These are phyloP conservation scores for Salix udensis DNA, from an alignment of 345 rosid species.

Conservation along the genomic window DNA sequence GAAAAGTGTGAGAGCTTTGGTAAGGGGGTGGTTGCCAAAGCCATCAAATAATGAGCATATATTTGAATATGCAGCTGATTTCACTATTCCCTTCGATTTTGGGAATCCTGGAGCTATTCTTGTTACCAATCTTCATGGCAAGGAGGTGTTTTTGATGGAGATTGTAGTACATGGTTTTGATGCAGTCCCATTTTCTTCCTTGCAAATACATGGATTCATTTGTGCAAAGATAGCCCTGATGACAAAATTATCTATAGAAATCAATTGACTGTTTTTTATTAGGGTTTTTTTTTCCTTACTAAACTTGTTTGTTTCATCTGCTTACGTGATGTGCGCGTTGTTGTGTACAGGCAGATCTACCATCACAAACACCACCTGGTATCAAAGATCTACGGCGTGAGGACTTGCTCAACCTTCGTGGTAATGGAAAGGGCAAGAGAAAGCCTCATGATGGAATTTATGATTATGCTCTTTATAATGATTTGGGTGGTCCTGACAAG, in stretches of 20 bases:
- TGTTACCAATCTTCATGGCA: conserved; percentile 61
- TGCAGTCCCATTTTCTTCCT: conserved; percentile 60
- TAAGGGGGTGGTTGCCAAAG: conserved; percentile 67
- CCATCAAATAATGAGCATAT: conserved; percentile 40
- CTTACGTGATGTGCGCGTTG: neutral
- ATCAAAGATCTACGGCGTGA: conserved; percentile 64
- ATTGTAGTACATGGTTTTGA: conserved; percentile 60
- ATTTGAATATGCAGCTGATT: conserved; percentile 63
- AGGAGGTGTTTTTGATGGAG: conserved; percentile 69
- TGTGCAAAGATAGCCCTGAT: conserved; percentile 57
- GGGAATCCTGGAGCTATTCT: conserved; percentile 80
- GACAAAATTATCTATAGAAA: conserved; percentile 76
- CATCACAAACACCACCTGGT: conserved; percentile 70
- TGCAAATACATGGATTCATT: conserved; percentile 84
- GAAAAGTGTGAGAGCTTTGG: conserved; percentile 49
- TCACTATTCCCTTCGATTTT: conserved; percentile 59
- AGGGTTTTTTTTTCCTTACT: neutral
- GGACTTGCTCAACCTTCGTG: conserved; percentile 61
- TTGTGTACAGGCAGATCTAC: conserved; percentile 55
- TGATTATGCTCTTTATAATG: conserved; percentile 76
- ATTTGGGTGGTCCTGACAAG: conserved; percentile 81
- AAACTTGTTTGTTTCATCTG: neutral
- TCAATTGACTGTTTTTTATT: conserved; percentile 44
- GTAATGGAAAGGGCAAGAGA: conserved; percentile 73
- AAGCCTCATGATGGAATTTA: conserved; percentile 70